phyloP scores from a whole-genome alignment of 441 rosid species.

The Euphorbia celastroides region DNA sequence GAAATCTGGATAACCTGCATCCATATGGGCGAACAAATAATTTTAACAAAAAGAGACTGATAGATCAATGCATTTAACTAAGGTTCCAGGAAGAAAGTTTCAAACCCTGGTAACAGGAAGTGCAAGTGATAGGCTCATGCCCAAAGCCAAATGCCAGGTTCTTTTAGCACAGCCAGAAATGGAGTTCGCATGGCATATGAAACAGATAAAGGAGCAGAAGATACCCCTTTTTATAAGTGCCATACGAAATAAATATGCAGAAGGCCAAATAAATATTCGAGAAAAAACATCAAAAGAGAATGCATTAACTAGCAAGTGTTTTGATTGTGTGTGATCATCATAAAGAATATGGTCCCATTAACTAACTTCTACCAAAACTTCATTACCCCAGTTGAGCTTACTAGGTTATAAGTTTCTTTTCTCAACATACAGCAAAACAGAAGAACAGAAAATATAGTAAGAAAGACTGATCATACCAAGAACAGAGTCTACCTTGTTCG shows the following conservation, averaged over 20 bases:
- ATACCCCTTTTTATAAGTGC: too few species aligned
- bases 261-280: background rate
- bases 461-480: background rate
- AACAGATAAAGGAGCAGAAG: background rate
- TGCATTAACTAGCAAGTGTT: too few species aligned
- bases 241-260: too few species aligned
- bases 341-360: too few species aligned
- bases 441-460: background rate
- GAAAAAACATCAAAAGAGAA: background rate
- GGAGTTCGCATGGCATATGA: background rate
- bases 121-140: background rate
- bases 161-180: background rate
- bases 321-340: too few species aligned
- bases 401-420: background rate
- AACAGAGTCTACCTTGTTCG: slow-evolving; percentile 34
- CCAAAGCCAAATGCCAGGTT: background rate
- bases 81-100: background rate
- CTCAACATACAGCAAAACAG: background rate
- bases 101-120: slow-evolving; percentile 2
- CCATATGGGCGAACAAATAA: background rate
- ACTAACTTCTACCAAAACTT: too few species aligned
- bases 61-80: background rate
- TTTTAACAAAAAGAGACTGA: background rate
- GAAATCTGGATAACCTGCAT: background rate
- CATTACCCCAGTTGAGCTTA: too few species aligned